A percentile compares a stretch with the other conserved stretches of the same genome.
Evolutionary conservation across 495 filamentous ascomycete species (phyloP).

Genomic region (Hypoxylon trugodes): DNA sequence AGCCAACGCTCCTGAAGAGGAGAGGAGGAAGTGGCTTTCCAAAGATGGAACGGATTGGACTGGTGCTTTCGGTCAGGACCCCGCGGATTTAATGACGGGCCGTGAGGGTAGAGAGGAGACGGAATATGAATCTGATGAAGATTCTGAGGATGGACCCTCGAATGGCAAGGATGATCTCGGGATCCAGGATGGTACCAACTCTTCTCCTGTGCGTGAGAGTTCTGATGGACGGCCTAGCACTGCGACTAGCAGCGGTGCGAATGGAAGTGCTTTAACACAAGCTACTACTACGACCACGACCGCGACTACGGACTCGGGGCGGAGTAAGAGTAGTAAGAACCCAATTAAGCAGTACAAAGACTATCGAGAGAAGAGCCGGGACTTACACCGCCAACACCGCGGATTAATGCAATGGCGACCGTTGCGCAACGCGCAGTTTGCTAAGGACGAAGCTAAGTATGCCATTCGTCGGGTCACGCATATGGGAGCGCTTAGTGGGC

Average conservation of each 20-base stretch:
- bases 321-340: constrained; percentile 47
- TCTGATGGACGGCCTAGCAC: constrained; percentile 30
- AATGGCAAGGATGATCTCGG: constrained; percentile 55
- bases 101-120: constrained; percentile 53
- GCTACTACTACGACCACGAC: not conserved
- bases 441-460: constrained; percentile 72
- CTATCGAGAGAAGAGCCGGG: constrained; percentile 62
- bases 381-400: constrained; percentile 72
- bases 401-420: constrained; percentile 83
- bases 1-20: constrained; percentile 69
- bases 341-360: constrained; percentile 58
- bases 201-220: constrained; percentile 19
- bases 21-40: constrained; percentile 79
- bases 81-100: constrained; percentile 52
- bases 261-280: not conserved
- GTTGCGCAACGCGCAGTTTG: constrained; percentile 72
- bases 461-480: constrained; percentile 66
- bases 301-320: constrained; percentile 28
- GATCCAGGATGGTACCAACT: constrained; percentile 49
- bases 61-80: constrained; percentile 80
- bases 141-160: constrained; percentile 55
- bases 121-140: constrained; percentile 52
- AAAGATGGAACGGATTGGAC: constrained; percentile 87
- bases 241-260: constrained; percentile 4
- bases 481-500: constrained; percentile 63